These are phyloP conservation scores for Glycine tomentella DNA, from an alignment of 306 rosid species.

Conservation along the genomic window DNA sequence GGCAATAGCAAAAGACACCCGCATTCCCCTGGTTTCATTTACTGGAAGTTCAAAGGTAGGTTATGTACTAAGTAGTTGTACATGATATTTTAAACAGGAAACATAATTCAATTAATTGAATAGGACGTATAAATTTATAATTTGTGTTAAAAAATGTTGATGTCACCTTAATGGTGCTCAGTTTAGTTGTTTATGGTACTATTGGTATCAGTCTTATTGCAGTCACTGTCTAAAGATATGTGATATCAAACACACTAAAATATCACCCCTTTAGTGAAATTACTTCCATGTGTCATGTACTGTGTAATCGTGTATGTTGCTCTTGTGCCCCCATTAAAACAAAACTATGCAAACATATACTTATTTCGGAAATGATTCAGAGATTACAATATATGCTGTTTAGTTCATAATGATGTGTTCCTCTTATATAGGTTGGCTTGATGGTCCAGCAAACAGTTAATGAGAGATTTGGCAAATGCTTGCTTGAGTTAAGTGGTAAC, in stretches of 20 bases:
- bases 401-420: constrained; percentile 36
- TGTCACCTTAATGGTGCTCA: constrained; percentile 19
- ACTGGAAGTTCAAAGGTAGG: constrained; percentile 98
- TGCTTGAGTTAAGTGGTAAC: constrained; percentile 96
- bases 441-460: constrained; percentile 70
- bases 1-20: constrained; percentile 83
- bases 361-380: constrained; percentile 19
- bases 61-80: not conserved
- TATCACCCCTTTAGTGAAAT: constrained; percentile 15
- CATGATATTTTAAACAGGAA: not conserved
- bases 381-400: constrained; percentile 8
- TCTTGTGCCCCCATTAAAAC: not conserved
- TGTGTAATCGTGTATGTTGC: not conserved
- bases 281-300: constrained; percentile 28
- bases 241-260: constrained; percentile 26
- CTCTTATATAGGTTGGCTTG: constrained; percentile 69
- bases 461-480: constrained; percentile 84
- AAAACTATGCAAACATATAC: constrained; percentile 41
- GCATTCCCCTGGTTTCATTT: constrained; percentile 93
- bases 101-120: no score
- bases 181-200: constrained; percentile 14
- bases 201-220: not conserved
- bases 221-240: constrained; percentile 21
- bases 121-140: no score
- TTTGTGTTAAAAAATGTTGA: not conserved